Evolutionary conservation across 345 rosid species (phyloP), one percentile per base, ranked within the genome.

Genomic region (Theobroma cacao): DNA sequence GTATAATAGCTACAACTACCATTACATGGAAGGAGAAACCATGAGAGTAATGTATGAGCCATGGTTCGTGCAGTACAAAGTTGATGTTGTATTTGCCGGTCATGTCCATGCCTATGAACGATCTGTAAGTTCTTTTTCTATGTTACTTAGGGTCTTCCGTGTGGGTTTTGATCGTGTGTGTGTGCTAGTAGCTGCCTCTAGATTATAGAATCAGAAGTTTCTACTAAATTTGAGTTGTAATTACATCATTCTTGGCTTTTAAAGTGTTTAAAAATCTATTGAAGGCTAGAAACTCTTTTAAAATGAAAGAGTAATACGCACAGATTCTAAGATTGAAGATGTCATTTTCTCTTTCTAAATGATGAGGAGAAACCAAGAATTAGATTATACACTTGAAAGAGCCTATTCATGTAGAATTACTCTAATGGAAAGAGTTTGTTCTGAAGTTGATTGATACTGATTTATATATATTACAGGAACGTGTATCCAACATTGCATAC

Each of bases 61-160:
- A 1, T 95, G 97, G 98, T 88, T 95, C 0, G 92, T 93, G 70
- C 36, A 89, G 68, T 66, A 88, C 90, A 93, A 92, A 78, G 97
- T 95, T 5, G 98, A 93, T 80, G 89, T 93, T 17, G 96, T 95
- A 60, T 92, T 93, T 72, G 88, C 98, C 14, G 98, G 98, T 15
- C 98, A 95, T 11, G 98, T 95, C 73, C 98, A 95, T 40, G 98
- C 92, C 73, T 95, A 95, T 40, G 98, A 95, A 82, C 84, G 98
- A 89, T 90, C 98, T 5, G 98, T 93, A 89, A 91, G 99, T 82
- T 0, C n/a, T 58, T 56, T 24, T 18, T 61, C 41, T 15, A 2
- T 3, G 4, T 15, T 63, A 45, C n/a, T 47, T 11, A 43, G 0
- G 1, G 43, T 75, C 75, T 55, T 24, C 41, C 17, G 3, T 34